Base-by-base conservation (phyloP, 257 asterid species). In the Misopates orontium region DNA sequence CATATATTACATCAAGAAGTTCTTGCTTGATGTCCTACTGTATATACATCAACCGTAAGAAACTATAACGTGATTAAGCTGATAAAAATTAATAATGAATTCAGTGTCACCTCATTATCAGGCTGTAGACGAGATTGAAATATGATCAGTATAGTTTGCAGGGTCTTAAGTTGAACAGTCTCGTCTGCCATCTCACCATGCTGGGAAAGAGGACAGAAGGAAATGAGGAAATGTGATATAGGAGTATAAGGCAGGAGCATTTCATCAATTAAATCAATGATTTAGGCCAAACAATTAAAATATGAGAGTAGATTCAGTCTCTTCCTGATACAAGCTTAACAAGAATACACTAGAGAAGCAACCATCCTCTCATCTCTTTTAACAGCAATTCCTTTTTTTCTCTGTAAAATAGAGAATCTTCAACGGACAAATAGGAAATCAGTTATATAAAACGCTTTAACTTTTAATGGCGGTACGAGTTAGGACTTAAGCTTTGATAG, bases 141-240 rank as follows among this genome's bases (percentile, higher is more conserved):
- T 73, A 93, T 78, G 66, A 90, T 71, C 73, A 93, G 90, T 73
- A 93, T 88, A 54, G 99, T 93, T 72, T 93, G 99, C 75, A 93
- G 77, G 70, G 97, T 87, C 84, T 90, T 93, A 54, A 93, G 90
- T 63, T 93, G 99, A 75, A 93, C 78, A 70, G 84, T 81, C 73
- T 93, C 99, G 71, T 93, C 97, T 47, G 86, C 90, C 95, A 93
- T 93, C 80, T 93, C 97, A 77, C 95, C 85, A 50, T 93, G 99
- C 99, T 93, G 85, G 57, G 70, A 72, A 75, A 59, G 42, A 62
- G 44, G 65, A 51, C 74, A 59, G 21, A 39, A 21, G 5, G 18
- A 62, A 64, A 62, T 16, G 50, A 31, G 69, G 20, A 19, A 73
- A 53, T 41, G 66, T 21, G 64, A 60, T 58, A 67, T 22, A n/a